Percentiles rank a stretch among this genome's conserved stretches.
Conservation (phyloP, 495 filamentous ascomycete species). For the Apodospora peruviana region DNA sequence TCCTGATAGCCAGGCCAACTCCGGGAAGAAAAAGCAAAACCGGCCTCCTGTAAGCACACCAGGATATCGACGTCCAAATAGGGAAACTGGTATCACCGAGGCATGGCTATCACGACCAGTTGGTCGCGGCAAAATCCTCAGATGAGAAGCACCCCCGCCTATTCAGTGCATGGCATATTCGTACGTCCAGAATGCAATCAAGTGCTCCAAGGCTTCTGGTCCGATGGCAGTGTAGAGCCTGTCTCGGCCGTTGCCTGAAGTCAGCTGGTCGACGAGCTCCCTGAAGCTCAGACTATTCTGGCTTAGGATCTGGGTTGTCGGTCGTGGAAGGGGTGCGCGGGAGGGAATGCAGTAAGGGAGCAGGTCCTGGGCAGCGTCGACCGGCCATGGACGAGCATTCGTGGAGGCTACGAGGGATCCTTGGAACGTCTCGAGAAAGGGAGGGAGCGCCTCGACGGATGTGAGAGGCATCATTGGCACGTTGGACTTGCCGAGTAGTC, state of each 20-base stretch:
- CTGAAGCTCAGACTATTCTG: conserved; percentile 43
- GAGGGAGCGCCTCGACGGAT: conserved; percentile 18
- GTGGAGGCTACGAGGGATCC: conserved; percentile 12
- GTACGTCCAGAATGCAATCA: conserved; percentile 45
- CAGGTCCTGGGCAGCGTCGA: conserved; percentile 26
- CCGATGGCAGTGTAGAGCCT: conserved; percentile 26
- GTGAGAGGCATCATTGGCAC: conserved; percentile 32
- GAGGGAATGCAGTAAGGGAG: conserved; percentile 40
- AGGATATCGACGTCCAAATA: too few species aligned
- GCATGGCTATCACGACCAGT: too few species aligned
- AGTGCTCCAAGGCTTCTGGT: conserved; percentile 16
- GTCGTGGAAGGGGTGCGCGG: conserved; percentile 30
- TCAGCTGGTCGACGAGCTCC: conserved; percentile 37
- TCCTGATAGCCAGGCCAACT: too few species aligned
- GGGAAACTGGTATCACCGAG: too few species aligned
- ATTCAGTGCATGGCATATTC: conserved; percentile 26
- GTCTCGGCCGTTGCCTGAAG: conserved; percentile 26
- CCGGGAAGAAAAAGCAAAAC: too few species aligned
- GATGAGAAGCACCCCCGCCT: too few species aligned
- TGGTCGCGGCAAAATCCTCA: too few species aligned
- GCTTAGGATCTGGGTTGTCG: conserved; percentile 43
- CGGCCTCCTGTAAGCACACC: too few species aligned
- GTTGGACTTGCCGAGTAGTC: conserved; percentile 18
- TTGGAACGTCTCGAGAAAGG: conserved; percentile 24
- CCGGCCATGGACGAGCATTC: neutral